Conservation (phyloP, 2,329 filamentous ascomycete genomes). For the Ophiosphaerella herpotricha region DNA sequence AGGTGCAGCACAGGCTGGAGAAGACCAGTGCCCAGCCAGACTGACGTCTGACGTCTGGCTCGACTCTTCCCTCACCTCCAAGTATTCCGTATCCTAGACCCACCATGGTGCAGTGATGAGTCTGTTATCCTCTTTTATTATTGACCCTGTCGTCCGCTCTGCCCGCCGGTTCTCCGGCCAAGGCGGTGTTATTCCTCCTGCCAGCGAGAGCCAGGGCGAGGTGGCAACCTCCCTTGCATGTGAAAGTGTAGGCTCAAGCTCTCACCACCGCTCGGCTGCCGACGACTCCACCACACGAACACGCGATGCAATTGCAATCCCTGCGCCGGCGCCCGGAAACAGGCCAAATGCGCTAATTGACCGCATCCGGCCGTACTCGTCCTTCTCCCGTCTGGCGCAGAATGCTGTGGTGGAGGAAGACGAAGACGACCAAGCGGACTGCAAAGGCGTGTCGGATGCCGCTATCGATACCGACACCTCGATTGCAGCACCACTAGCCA, state of each 20-base stretch:
- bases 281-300: neutral
- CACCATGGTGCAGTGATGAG: conserved; percentile 40
- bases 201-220: conserved; percentile 17
- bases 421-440: conserved; percentile 21
- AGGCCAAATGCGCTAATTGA: conserved; percentile 16
- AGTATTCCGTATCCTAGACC: neutral
- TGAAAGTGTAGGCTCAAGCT: conserved; percentile 24
- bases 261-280: conserved; percentile 8
- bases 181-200: conserved; percentile 23
- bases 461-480: neutral
- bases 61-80: neutral
- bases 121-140: conserved; percentile 47
- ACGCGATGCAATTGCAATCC: conserved; percentile 7
- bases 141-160: conserved; percentile 48
- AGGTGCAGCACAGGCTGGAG: no score
- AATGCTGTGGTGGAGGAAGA: conserved; percentile 31
- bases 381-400: conserved; percentile 26
- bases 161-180: conserved; percentile 41
- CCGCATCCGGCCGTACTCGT: conserved; percentile 27
- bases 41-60: no score
- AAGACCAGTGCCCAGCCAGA: no score
- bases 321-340: conserved; percentile 7
- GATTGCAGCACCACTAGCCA: conserved; percentile 29
- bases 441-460: neutral
- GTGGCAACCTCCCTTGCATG: conserved; percentile 27